Evolutionary conservation across 1,139 yeast genomes (phyloP).

Genomic region (Protomyces macrosporus): DNA sequence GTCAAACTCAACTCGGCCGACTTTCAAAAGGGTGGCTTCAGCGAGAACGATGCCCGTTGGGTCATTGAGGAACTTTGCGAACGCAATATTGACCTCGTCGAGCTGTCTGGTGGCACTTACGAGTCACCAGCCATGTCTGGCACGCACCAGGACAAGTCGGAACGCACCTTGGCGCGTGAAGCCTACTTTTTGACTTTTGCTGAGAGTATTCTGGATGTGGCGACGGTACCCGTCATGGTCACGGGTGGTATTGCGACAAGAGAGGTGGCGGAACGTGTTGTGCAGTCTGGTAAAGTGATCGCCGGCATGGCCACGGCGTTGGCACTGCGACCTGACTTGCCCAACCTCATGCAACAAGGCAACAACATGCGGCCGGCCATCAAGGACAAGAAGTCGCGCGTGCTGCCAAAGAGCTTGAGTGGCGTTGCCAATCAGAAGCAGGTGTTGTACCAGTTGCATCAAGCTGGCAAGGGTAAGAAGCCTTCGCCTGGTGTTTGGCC

Average conservation of each 20-base stretch:
- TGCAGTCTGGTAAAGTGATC: not conserved
- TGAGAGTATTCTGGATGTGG: constrained; percentile 12
- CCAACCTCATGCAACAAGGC: not conserved
- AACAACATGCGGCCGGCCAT: not conserved
- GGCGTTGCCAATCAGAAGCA: not conserved
- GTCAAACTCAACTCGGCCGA: constrained; percentile 27
- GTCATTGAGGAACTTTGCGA: constrained; percentile 5
- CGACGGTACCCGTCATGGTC: not conserved
- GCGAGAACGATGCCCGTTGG: constrained; percentile 6
- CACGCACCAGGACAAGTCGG: constrained; percentile 3
- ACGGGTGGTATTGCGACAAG: not conserved
- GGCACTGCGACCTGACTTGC: not conserved
- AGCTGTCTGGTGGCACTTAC: constrained; percentile 24
- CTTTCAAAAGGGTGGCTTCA: constrained; percentile 24
- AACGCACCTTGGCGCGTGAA: constrained; percentile 18
- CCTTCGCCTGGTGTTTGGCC: not conserved
- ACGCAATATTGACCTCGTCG: constrained; percentile 16
- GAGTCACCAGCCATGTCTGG: constrained; percentile 19
- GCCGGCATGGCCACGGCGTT: constrained; percentile 3
- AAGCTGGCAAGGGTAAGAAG: not conserved
- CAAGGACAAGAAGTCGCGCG: not conserved
- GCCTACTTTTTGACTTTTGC: constrained; percentile 25
- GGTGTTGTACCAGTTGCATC: not conserved
- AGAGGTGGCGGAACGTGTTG: not conserved
- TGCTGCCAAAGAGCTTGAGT: not conserved